Conservation (phyloP, 495 filamentous ascomycete genomes). For the Terfezia claveryi region DNA sequence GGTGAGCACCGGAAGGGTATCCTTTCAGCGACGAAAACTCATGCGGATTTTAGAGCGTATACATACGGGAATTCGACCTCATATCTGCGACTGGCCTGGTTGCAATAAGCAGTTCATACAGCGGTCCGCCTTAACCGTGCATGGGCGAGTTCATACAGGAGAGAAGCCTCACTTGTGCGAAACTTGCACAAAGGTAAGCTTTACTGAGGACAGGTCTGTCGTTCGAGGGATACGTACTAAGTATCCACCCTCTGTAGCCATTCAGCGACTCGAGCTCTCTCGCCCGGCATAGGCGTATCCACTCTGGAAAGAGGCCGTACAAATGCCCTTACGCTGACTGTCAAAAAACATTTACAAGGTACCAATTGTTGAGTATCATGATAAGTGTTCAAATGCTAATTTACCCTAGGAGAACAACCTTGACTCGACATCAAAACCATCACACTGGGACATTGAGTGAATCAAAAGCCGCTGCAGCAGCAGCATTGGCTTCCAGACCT, state of each 20-base stretch:
- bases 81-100: conserved; percentile 73
- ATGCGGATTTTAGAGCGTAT: conserved; percentile 49
- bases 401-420: conserved; percentile 49
- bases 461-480: conserved; percentile 69
- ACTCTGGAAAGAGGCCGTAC: conserved; percentile 89
- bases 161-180: conserved; percentile 98
- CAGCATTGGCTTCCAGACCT: conserved; percentile 43
- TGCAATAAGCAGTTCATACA: conserved; percentile 97
- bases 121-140: conserved; percentile 88
- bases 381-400: conserved; percentile 3
- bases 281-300: conserved; percentile 80
- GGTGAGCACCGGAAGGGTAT: conserved; percentile 36
- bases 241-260: conserved; percentile 33
- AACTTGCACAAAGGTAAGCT: conserved; percentile 72
- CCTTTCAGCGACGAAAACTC: neutral
- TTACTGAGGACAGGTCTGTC: neutral
- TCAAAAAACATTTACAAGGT: conserved; percentile 82
- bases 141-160: conserved; percentile 84
- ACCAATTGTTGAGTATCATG: neutral
- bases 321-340: conserved; percentile 95
- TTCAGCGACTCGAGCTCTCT: conserved; percentile 96
- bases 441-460: conserved; percentile 93
- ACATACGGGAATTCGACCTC: conserved; percentile 75
- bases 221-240: too few species aligned
- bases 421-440: conserved; percentile 89